Evolutionary conservation across 2,329 filamentous ascomycete genomes (phyloP), one percentile per base, ranked within the genome.

Genomic region (Ophioceras dolichostomum): DNA sequence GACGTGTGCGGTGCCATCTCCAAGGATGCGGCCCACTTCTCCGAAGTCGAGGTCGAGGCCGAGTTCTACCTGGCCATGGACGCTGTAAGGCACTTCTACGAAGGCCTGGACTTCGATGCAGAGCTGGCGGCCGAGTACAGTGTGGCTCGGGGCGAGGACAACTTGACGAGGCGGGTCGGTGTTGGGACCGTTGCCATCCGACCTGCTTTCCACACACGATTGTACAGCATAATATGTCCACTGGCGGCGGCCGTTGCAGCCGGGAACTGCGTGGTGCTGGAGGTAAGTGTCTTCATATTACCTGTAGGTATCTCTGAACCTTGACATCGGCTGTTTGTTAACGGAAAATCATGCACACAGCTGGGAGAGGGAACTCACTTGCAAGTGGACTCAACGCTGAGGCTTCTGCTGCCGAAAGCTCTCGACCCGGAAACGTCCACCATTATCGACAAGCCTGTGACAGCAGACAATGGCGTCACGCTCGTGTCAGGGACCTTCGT

Each of bases 201-300:
- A 17, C 56, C 56, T 1, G 49, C 49, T 4, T 42, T 42, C 4
- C 49, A 57, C 30, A 54, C 48, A 6, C 43, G 47, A 14, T 43
- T 59, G 14, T 61, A 53, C 41, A 55, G 52, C 0, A 41, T 54
- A 8, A 30, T 60, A 2, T 43, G 44, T 4, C 47, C 56, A 3
- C 30, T 60, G 22, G 49, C 49, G 3, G 54, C 55, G 5, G 57
- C 58, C 6, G 43, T 61, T 13, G 45, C 53, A 4, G 56, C 55
- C 4, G 57, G 58, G 1, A 59, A 59, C 32, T 56, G 54, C 36
- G 48, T 57, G 4, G 39, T 56, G 16, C 24, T 60, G 3, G 53
- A 60, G 46, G 51, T 56, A 26, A 42, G 46, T 32, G 22, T 19
- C 27, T 18, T 26, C 22, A 13, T 17, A 3, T 13, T n/a, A 7